Conservation (phyloP, 192 early-diverging fungal species). For the Coemansia furcata region DNA sequence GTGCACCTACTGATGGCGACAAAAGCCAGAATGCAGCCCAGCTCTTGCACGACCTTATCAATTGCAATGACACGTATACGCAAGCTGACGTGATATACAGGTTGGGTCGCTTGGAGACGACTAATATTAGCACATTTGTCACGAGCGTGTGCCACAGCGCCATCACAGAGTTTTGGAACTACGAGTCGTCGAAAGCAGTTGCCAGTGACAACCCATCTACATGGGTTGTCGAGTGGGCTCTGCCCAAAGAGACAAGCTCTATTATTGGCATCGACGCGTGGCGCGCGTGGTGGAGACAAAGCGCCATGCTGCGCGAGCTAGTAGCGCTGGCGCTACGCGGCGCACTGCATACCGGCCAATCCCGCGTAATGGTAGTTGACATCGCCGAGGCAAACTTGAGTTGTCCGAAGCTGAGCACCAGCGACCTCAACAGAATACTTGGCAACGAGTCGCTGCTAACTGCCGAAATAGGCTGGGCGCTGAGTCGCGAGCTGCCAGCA, state of each 20-base stretch:
- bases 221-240: slow-evolving; percentile 18
- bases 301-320: slow-evolving; percentile 20
- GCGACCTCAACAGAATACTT: background rate
- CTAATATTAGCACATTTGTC: background rate
- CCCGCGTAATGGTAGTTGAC: background rate
- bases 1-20: background rate
- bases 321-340: slow-evolving; percentile 21
- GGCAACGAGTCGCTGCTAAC: slow-evolving; percentile 19
- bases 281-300: slow-evolving; percentile 28
- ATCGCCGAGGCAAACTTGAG: slow-evolving; percentile 9
- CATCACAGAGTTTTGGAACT: slow-evolving; percentile 14
- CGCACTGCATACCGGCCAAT: background rate
- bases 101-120: background rate
- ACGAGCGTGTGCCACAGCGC: slow-evolving; percentile 8
- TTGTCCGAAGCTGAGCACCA: slow-evolving; percentile 1
- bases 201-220: background rate
- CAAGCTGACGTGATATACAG: background rate
- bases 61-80: background rate
- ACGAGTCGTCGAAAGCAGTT: background rate
- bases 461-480: slow-evolving; percentile 14
- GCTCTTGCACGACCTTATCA: background rate
- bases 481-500: slow-evolving; percentile 26
- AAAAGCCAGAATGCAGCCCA: background rate
- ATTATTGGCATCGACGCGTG: slow-evolving; percentile 4
- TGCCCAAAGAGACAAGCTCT: background rate